Evolutionary conservation across 2,329 filamentous ascomycete genomes (phyloP).

Genomic region (Colletotrichum acutatum): DNA sequence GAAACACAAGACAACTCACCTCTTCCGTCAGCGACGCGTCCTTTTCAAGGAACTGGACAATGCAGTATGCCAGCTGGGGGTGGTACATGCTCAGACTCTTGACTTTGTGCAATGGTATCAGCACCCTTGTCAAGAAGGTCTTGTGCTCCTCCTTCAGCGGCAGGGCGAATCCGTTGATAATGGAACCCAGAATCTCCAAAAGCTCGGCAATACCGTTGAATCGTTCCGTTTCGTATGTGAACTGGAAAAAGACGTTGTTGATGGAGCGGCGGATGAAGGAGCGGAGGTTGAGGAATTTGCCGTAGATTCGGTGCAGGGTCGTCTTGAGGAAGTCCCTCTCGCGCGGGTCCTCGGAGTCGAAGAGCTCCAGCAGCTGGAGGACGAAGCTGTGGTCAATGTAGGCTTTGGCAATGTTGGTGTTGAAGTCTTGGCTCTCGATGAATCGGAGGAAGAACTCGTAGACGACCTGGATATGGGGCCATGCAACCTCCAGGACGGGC

Average conservation of each 20-base stretch:
- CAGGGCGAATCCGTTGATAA: constrained; percentile 98
- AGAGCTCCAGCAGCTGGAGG: constrained; percentile 94
- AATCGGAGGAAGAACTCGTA: constrained; percentile 99
- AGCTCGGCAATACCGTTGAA: constrained; percentile 99
- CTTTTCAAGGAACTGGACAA: constrained; percentile 98
- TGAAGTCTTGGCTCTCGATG: constrained; percentile 99
- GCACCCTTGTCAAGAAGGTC: constrained; percentile 91
- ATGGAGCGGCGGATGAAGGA: constrained; percentile 98
- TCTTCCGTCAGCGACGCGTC: constrained; percentile 97
- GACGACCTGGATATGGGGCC: constrained; percentile 99
- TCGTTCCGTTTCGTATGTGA: constrained; percentile 97
- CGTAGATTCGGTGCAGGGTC: constrained; percentile 96
- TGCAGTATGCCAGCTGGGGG: constrained; percentile 97
- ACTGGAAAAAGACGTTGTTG: constrained; percentile 99
- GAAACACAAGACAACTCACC: constrained; percentile 59
- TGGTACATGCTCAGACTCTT: constrained; percentile 99
- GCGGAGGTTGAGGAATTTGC: constrained; percentile 96
- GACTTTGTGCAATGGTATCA: constrained; percentile 95
- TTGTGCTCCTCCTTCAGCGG: constrained; percentile 99
- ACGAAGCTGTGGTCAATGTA: constrained; percentile 99
- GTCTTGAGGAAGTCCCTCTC: constrained; percentile 99
- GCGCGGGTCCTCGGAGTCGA: constrained; percentile 96
- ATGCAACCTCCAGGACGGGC: constrained; percentile 96
- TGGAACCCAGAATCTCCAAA: constrained; percentile 95
- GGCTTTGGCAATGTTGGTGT: constrained; percentile 98